Percentiles rank a stretch among this genome's conserved stretches.
Evolutionary conservation across 1,284 basidiomycete species (phyloP).

Genomic region (Rhizoctonia solani): DNA sequence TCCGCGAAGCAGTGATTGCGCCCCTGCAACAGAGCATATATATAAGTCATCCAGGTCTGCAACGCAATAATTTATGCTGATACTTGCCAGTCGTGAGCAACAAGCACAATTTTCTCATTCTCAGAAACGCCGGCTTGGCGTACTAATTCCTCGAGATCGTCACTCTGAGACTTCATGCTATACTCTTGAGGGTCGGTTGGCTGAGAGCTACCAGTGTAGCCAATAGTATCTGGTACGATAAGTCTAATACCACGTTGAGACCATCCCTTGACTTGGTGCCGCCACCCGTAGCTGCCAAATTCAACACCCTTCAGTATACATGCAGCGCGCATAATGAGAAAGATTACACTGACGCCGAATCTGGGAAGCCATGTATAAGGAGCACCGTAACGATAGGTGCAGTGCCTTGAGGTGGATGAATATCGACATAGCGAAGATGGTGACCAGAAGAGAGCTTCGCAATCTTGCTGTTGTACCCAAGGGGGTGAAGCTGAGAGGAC

Average conservation of each 20-base stretch:
- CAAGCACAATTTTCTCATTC: conserved; percentile 19
- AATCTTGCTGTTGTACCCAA: conserved; percentile 22
- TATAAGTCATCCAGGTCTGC: not conserved
- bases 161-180: conserved; percentile 7
- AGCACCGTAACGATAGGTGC: conserved; percentile 21
- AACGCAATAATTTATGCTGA: not conserved
- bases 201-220: conserved; percentile 25
- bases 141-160: conserved; percentile 16
- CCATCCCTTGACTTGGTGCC: conserved; percentile 32
- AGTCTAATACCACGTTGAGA: conserved; percentile 28
- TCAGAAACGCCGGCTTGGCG: conserved; percentile 4
- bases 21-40: not conserved
- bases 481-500: conserved; percentile 15
- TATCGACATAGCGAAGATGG: conserved; percentile 21
- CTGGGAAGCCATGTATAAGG: conserved; percentile 24
- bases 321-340: too few relatives aligned
- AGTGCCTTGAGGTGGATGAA: conserved; percentile 11
- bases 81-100: conserved; percentile 26
- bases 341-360: conserved; percentile 18
- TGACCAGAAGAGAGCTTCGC: conserved; percentile 17
- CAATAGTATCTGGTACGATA: conserved; percentile 27
- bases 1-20: conserved; percentile 3
- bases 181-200: conserved; percentile 30
- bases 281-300: conserved; percentile 17
- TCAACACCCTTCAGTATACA: not conserved